Evolutionary conservation across 192 early-diverging fungal genomes (phyloP), one percentile per base, ranked within the genome.

Genomic region (Coemansia guatemalensis): DNA sequence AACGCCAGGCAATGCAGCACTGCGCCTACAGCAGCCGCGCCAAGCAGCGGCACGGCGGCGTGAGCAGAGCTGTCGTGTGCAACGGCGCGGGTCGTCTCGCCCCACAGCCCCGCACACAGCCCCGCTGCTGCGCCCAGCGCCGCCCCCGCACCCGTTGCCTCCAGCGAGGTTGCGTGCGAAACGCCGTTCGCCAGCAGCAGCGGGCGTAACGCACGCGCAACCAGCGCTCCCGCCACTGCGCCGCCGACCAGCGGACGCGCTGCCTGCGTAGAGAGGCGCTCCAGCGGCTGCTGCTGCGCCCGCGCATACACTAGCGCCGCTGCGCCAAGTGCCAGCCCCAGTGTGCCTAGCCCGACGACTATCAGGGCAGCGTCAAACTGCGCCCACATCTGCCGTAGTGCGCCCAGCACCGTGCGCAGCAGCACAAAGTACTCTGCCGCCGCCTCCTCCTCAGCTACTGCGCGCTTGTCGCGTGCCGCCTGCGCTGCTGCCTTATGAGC

Each of bases 331-430:
- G 61, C 27, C 62, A 68, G 50, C 3, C 54, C 21, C 26, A 94
- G 67, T 2, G 92, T 70, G 11, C 78, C 44, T 1, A 89, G 81
- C 9, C 96, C 96, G 8, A 88, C 59, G 0, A 84, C 60, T 69
- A 98, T 97, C 30, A 91, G 75, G 1, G 82, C 80, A 6, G 86
- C 73, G 53, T 98, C 94, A 67, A 98, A 98, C 27, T 93, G 91
- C 17, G 95, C 92, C 96, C 96, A 98, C 39, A 92, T 85, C 29
- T 84, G 74, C n/a, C 92, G 87, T 58, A 91, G 86, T 18, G 87
- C 85, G 14, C 83, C 82, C 14, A 98, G 81, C 0, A 90, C 83
- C 5, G 68, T 67, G 1, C 88, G 71, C 47, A 89, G 74, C 58
- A 90, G 92, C 12, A 54, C 73, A 14, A 65, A 57, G 65, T 83